phyloP scores from a whole-genome alignment of 768 basidiomycete species.

The Pilatotrama ljubarskyi region DNA sequence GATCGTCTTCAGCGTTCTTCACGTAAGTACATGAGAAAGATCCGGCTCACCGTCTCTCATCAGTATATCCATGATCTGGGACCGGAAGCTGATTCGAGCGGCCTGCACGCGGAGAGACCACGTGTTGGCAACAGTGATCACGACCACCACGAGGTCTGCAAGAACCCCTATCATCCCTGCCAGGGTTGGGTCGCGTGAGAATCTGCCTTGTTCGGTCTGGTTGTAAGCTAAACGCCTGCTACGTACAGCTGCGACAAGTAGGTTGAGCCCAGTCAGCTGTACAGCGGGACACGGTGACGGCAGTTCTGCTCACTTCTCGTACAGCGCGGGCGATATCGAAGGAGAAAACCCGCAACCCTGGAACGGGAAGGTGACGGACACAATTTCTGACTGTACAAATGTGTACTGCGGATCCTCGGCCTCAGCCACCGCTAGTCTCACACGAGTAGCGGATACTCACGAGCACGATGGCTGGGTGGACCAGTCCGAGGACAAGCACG shows the following conservation, averaged over 20 bases:
- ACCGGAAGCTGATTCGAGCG: not conserved
- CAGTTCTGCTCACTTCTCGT: not conserved
- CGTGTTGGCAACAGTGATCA: not conserved
- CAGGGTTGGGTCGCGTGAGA: not conserved
- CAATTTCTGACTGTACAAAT: not conserved
- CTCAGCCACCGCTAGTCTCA: no score
- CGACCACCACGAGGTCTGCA: not conserved
- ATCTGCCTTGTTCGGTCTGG: no score
- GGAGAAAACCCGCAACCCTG: not conserved
- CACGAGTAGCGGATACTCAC: no score
- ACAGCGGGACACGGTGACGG: no score
- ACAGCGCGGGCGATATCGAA: not conserved
- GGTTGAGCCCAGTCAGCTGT: not conserved
- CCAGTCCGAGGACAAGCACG: not conserved
- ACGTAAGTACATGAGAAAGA: not conserved
- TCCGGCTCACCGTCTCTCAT: conserved; percentile 1
- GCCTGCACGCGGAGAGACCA: not conserved
- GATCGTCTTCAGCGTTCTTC: not conserved
- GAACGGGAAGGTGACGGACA: not conserved
- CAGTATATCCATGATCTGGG: not conserved
- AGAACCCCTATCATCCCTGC: not conserved
- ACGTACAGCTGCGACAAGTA: not conserved
- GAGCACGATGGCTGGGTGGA: not conserved
- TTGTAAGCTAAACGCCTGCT: not conserved
- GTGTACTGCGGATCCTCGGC: not conserved